Evolutionary conservation across 495 filamentous ascomycete genomes (phyloP), one percentile per base, ranked within the genome.

Genomic region (Parathielavia hyrcaniae): DNA sequence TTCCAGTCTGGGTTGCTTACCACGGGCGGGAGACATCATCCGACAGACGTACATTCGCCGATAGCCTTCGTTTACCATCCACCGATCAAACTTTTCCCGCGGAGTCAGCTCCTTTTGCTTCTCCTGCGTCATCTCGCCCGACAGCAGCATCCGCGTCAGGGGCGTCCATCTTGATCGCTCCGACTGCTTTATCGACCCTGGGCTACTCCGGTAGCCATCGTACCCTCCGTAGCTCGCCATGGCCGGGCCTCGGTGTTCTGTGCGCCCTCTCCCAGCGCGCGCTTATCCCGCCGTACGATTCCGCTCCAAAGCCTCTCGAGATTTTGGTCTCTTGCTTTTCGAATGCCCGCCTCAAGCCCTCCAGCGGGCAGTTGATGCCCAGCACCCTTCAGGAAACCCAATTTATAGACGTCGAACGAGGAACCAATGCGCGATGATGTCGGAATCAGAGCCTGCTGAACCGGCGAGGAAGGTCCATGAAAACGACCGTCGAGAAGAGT

Each of bases 61-160:
- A 67, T 86, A 87, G 60, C 86, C 87, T 67, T 89, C 86, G 67
- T 88, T 88, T 50, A 89, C 84, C 84, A 89, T 87, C 86, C 85
- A 87, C 63, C 74, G 66, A 47, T 78, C 75, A 57, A 78, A 76
- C 61, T 75, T 79, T 63, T 81, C 75, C 54, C 74, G 64, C 54
- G 72, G 67, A 49, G 72, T 82, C 62, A 89, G 71, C 34, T 81
- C 78, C 64, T 80, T 83, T 61, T 82, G 81, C 62, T 71, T 74
- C 61, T 84, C 81, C 59, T 77, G 77, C 48, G 78, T 82, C 80
- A 88, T 85, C 73, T 88, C 86, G 58, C 83, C 82, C 64, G 82
- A 86, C 66, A 83, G 77, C 68, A 85, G 69, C 81, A 86, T 85
- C 52, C 82, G 76, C 52, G 83, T 83, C 58, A 88, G 77, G 30